These are phyloP conservation scores for Boletus tylopilopsis DNA, from an alignment of 768 basidiomycete species.

Conservation along the genomic window DNA sequence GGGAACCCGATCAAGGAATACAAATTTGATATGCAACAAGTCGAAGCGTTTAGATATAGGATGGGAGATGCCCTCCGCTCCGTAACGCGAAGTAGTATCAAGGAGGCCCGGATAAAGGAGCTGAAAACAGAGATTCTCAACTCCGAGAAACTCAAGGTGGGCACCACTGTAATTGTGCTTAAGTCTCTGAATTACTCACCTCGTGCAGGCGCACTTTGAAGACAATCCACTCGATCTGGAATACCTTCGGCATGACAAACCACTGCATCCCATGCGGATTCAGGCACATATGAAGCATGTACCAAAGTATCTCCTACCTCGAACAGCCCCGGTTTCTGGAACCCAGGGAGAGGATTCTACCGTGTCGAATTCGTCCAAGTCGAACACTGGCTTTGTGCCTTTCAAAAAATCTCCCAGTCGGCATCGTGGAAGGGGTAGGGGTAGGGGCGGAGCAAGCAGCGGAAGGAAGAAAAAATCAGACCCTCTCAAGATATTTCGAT, in stretches of 20 bases:
- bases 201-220: conserved; percentile 86
- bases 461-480: conserved; percentile 69
- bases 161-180: conserved; percentile 12
- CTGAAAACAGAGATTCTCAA: conserved; percentile 91
- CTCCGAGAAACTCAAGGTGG: conserved; percentile 93
- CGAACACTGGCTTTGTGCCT: conserved; percentile 58
- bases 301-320: conserved; percentile 87
- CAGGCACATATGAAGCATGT: conserved; percentile 96
- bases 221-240: conserved; percentile 94
- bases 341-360: conserved; percentile 27
- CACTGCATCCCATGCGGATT: conserved; percentile 83
- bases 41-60: conserved; percentile 95
- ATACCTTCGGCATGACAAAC: conserved; percentile 90
- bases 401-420: conserved; percentile 57
- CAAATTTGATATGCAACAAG: conserved; percentile 91
- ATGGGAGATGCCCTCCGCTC: conserved; percentile 94
- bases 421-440: conserved; percentile 50
- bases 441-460: conserved; percentile 31
- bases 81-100: conserved; percentile 81
- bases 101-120: conserved; percentile 92
- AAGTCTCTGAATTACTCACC: neutral
- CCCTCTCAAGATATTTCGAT: conserved; percentile 75
- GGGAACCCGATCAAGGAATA: conserved; percentile 75
- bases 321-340: conserved; percentile 49
- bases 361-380: conserved; percentile 6